Evolutionary conservation across 768 basidiomycete species (phyloP).

Genomic region (Russula emetica): DNA sequence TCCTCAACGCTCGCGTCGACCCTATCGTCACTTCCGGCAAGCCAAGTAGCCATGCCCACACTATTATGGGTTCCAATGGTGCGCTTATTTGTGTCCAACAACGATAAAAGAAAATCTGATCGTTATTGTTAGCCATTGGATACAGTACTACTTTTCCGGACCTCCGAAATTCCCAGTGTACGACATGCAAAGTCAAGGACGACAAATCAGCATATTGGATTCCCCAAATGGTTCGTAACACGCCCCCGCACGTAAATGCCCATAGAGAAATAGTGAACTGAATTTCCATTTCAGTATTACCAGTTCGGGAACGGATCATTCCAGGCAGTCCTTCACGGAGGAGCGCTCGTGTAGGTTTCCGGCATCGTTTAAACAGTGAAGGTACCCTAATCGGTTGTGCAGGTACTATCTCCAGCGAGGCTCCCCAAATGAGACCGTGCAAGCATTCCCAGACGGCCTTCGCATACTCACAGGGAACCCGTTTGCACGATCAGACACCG

Average conservation of each 20-base stretch:
- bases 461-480: slow-evolving; percentile 32
- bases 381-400: not conserved
- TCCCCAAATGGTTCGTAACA: slow-evolving; percentile 15
- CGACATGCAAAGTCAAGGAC: slow-evolving; percentile 25
- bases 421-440: not conserved
- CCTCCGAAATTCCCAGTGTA: slow-evolving; percentile 17
- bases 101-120: not conserved
- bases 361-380: not conserved
- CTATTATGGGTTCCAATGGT: slow-evolving; percentile 25
- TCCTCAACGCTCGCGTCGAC: slow-evolving; percentile 21
- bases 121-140: slow-evolving; percentile 10
- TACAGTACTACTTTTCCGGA: slow-evolving; percentile 15
- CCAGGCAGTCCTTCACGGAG: slow-evolving; percentile 17
- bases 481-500: slow-evolving; percentile 30
- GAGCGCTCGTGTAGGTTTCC: slow-evolving; percentile 25
- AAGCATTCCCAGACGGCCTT: slow-evolving; percentile 29
- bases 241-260: not conserved
- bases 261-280: not conserved
- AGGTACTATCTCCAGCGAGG: slow-evolving; percentile 26
- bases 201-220: slow-evolving; percentile 27
- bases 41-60: slow-evolving; percentile 20
- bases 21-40: slow-evolving; percentile 19
- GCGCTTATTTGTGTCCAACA: not conserved
- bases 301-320: slow-evolving; percentile 15
- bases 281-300: slow-evolving; percentile 22